Conservation (phyloP, 2,329 filamentous ascomycete species). For the Penicillium brevicompactum region DNA sequence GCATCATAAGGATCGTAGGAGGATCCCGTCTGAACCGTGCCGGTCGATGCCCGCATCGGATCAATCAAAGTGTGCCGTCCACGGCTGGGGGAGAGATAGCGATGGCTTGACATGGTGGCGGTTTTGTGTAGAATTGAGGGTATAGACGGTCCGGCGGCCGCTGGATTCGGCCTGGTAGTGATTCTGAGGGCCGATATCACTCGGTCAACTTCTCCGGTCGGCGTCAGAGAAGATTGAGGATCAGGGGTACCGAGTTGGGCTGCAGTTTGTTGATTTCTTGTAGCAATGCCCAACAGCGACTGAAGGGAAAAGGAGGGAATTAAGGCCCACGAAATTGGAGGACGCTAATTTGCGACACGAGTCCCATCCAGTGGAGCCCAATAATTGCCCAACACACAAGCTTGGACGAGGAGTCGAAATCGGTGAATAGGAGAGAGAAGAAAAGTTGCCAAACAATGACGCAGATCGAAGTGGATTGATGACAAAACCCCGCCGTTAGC, state of each 20-base stretch:
- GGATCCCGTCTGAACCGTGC: conserved; percentile 39
- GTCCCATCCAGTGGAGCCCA: conserved; percentile 4
- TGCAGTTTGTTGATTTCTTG: conserved; percentile 1
- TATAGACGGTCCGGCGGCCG: not conserved
- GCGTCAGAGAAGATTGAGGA: not conserved
- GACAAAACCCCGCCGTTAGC: conserved; percentile 2
- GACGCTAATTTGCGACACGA: not conserved
- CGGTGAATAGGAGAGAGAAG: not conserved
- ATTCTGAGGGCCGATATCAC: not conserved
- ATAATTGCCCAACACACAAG: conserved; percentile 10
- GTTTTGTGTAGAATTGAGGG: not conserved
- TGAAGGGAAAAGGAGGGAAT: not conserved
- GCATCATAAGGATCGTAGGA: conserved; percentile 38
- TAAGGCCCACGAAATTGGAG: not conserved
- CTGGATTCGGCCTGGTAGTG: not conserved
- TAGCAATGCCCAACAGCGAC: conserved; percentile 5
- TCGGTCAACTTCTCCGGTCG: not conserved
- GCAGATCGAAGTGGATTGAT: conserved; percentile 6
- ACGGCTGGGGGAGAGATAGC: conserved; percentile 37
- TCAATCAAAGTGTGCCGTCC: conserved; percentile 34
- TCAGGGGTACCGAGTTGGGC: not conserved
- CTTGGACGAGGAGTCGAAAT: not conserved
- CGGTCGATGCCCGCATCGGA: conserved; percentile 45
- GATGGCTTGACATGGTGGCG: conserved; percentile 36
- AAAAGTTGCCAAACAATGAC: conserved; percentile 7